Base-by-base conservation (phyloP, 2,329 filamentous ascomycete species). In the Venturia asperata region DNA sequence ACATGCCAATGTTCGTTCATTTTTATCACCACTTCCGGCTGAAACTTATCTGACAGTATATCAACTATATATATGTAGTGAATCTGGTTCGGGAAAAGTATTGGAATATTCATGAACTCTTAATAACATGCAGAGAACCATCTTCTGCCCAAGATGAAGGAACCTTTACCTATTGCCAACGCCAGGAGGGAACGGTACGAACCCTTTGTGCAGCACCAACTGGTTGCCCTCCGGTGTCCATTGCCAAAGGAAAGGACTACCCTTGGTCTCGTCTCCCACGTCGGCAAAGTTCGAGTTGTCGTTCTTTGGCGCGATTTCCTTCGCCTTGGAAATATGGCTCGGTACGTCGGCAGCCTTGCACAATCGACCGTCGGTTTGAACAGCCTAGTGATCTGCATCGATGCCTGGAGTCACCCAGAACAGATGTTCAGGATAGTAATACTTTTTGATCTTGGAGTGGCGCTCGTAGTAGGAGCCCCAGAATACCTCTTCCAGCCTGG, bases 331-430 rank as follows among this genome's bases (percentile, higher is more conserved):
- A 39, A 49, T 17, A n/a, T 42, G 30, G 41, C n/a, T 39, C 27
- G 34, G 24, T 39, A 10, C 17, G 6, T 9, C 34, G 30, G 64
- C 56, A 24, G n/a, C 17, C 27, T 21, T 39, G 64, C 64, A 66
- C 39, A 66, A 45, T 30, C 64, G 64, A 13, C 64, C 64, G 15
- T 64, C 58, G 6, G 21, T 7, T 42, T n/a, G 30, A 9, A 61
- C 64, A 55, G 62, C 21, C 55, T 37, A 56, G 60, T 34, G 10
- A 7, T 66, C 65, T 13, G 65, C 65, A 24, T 56, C 47, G 21
- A 66, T 56, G 42, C 65, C 65, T 13, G 65, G 65, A 6, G 65
- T 66, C 7, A 61, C 42, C 61, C 62, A 67, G 47, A 67, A 67
- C 15, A 67, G 10, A 43, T 52, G n/a, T 6, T 49, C 19, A 21